Evolutionary conservation across 2,329 filamentous ascomycete species (phyloP).

Genomic region (Penicillium sp.): DNA sequence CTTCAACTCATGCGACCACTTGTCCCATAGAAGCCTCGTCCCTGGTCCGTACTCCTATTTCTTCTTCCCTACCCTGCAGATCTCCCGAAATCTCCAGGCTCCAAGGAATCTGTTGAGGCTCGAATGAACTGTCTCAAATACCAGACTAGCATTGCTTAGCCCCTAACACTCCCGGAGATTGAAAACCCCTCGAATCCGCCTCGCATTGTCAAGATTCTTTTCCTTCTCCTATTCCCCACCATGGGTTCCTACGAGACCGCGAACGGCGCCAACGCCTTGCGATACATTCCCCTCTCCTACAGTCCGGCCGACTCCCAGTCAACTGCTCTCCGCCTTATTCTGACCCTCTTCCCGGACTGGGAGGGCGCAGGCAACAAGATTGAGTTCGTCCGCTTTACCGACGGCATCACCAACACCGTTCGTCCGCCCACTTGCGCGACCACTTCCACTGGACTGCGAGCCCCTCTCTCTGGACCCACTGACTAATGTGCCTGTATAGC

Average conservation of each 20-base stretch:
- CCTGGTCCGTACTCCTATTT: not conserved
- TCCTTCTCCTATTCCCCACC: constrained; percentile 8
- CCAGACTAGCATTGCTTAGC: constrained; percentile 5
- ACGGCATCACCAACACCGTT: constrained; percentile 95
- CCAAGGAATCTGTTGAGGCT: constrained; percentile 5
- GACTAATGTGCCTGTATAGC: constrained; percentile 34
- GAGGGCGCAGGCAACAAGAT: constrained; percentile 65
- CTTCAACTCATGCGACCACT: constrained; percentile 12
- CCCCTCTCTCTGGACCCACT: constrained; percentile 7
- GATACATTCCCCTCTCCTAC: constrained; percentile 70
- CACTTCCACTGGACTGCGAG: not conserved
- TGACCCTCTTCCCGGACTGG: constrained; percentile 81
- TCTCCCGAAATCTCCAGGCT: constrained; percentile 6
- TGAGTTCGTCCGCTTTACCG: constrained; percentile 86
- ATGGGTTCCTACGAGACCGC: constrained; percentile 27
- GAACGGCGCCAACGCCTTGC: constrained; percentile 21
- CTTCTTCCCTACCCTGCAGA: constrained; percentile 3
- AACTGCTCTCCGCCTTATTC: constrained; percentile 74
- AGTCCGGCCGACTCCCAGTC: constrained; percentile 69
- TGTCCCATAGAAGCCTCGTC: constrained; percentile 3
- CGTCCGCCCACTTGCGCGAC: constrained; percentile 26
- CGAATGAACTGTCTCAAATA: constrained; percentile 5
- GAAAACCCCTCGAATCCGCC: not conserved
- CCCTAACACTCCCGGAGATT: constrained; percentile 7
- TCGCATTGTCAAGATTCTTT: constrained; percentile 6